Evolutionary conservation across 331 rosid species (phyloP).

Genomic region (Stylosanthes scabra): DNA sequence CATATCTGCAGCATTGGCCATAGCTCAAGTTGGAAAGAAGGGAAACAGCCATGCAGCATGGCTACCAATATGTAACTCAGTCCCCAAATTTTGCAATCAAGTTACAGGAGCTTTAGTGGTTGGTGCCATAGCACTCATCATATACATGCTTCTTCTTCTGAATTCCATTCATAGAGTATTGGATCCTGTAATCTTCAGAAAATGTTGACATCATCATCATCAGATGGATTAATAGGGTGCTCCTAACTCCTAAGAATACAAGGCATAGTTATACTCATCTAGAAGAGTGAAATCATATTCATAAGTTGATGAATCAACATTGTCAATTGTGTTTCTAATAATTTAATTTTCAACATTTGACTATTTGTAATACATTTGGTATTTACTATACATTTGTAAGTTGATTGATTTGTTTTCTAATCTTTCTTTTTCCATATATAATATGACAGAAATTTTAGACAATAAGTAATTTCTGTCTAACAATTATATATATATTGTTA

Average conservation of each 20-base stretch:
- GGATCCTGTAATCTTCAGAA: constrained; percentile 70
- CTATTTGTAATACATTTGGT: neutral
- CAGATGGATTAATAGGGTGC: neutral
- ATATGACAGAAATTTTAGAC: too few species aligned
- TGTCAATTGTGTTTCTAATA: neutral
- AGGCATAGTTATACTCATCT: too few species aligned
- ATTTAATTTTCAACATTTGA: neutral
- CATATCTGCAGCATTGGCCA: constrained; percentile 72
- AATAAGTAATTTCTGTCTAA: too few species aligned
- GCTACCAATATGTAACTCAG: constrained; percentile 84
- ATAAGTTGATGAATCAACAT: constrained; percentile 6
- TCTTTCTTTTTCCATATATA: neutral
- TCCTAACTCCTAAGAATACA: neutral
- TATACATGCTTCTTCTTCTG: constrained; percentile 57
- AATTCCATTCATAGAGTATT: constrained; percentile 59
- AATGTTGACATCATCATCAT: constrained; percentile 33
- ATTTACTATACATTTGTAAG: neutral
- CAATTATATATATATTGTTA: too few species aligned
- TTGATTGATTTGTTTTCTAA: neutral
- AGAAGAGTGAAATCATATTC: neutral
- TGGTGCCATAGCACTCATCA: constrained; percentile 51
- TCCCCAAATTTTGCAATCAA: constrained; percentile 60
- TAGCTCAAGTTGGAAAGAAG: constrained; percentile 74
- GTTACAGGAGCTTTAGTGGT: constrained; percentile 60
- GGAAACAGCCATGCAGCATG: constrained; percentile 80